Evolutionary conservation across 1,284 basidiomycete species (phyloP).

Genomic region (Fomitiporia mediterranea): DNA sequence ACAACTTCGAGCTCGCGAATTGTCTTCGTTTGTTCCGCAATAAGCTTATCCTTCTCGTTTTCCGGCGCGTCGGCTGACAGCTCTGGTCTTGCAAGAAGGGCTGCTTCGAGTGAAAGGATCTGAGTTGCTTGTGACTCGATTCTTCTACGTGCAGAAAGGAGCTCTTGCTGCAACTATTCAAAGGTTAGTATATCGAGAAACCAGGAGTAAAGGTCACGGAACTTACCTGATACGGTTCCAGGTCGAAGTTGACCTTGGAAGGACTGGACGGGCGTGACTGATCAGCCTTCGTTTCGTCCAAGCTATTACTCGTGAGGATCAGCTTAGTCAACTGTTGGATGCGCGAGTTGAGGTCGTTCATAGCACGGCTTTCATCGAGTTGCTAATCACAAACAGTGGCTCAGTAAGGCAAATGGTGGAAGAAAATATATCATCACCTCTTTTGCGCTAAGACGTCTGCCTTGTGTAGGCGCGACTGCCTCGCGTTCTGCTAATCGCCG

Average conservation of each 20-base stretch:
- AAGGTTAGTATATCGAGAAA: neutral
- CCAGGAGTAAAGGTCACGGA: neutral
- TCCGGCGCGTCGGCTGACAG: slow-evolving; percentile 55
- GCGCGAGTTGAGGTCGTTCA: slow-evolving; percentile 74
- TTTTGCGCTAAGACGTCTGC: slow-evolving; percentile 58
- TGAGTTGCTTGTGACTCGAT: slow-evolving; percentile 75
- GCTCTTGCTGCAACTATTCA: slow-evolving; percentile 77
- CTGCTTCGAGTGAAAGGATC: slow-evolving; percentile 74
- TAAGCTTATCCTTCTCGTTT: slow-evolving; percentile 64
- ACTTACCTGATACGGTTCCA: slow-evolving; percentile 73
- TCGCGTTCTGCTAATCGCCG: slow-evolving; percentile 64
- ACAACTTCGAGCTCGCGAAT: slow-evolving; percentile 71
- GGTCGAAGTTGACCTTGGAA: slow-evolving; percentile 79
- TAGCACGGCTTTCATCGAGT: slow-evolving; percentile 73
- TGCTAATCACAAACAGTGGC: slow-evolving; percentile 40
- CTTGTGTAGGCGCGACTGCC: slow-evolving; percentile 39
- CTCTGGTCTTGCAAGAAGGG: slow-evolving; percentile 58
- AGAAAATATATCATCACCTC: slow-evolving; percentile 56
- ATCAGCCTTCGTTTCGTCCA: slow-evolving; percentile 62
- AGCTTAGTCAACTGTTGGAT: slow-evolving; percentile 84
- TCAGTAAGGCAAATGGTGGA: neutral
- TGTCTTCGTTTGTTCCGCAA: slow-evolving; percentile 61
- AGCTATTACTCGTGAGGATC: slow-evolving; percentile 79
- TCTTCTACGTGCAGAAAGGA: slow-evolving; percentile 68
- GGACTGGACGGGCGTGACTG: slow-evolving; percentile 75